Evolutionary conservation across 192 early-diverging fungal genomes (phyloP), one percentile per base, ranked within the genome.

Genomic region (Umbelopsis ramanniana): DNA sequence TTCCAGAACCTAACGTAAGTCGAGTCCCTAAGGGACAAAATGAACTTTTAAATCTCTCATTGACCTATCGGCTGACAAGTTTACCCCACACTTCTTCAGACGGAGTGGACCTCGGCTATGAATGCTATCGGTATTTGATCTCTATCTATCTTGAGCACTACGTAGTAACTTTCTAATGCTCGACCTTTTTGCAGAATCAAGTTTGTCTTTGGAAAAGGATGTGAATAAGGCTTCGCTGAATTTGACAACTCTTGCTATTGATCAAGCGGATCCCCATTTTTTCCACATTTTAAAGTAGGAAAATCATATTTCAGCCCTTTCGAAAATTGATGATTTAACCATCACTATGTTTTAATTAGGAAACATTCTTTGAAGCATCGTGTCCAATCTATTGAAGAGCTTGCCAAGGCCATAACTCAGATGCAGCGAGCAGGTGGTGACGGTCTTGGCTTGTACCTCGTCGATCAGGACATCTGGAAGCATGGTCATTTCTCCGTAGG

Each of bases 191-290:
- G 35, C 55, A 72, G 71, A 72, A 23, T 35, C 71, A 47, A 72
- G 71, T 38, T 26, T 72, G 21, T 33, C 48, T n/a, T 50, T 72
- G 9, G 71, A 72, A 29, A 72, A 72, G 76, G 83, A 82, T 67
- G 83, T 85, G 53, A 85, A 83, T 79, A 85, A 82, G 70, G 67
- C 72, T 24, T 68, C 83, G 17, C 55, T 82, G 17, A 82, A 85
- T 67, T 71, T 83, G 52, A 74, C 77, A 66, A 80, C 74, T 46
- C 40, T 81, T 15, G 81, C 71, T 0, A 76, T 78, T 50, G 79
- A 83, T 46, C 75, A 81, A 55, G 74, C 68, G 54, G 84, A 85
- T 45, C 74, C 81, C n/a, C 81, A 85, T 52, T 66, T 83, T 22
- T 74, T 52, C 57, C 76, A 85, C 22, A 78, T 77, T 37, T 68